Conservation (phyloP, 306 rosid genomes). For the Dryas alaskensis region DNA sequence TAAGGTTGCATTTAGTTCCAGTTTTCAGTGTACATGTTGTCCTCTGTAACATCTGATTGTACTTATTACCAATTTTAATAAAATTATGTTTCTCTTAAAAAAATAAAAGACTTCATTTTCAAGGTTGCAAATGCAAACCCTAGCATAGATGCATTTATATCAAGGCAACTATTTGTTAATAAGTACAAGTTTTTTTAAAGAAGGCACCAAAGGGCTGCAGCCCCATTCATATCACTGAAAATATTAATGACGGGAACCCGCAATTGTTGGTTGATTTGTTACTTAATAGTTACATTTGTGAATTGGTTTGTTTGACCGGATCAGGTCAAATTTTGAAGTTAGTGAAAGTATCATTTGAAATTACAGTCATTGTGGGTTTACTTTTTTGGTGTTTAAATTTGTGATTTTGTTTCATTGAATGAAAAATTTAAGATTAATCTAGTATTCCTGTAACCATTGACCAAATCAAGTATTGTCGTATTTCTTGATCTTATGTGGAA, state of each 20-base stretch:
- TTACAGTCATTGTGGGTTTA: neutral
- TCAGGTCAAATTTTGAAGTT: neutral
- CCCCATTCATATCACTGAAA: neutral
- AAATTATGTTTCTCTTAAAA: neutral
- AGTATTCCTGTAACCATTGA: too few species aligned
- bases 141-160: neutral
- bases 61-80: neutral
- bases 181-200: neutral
- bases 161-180: neutral
- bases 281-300: neutral
- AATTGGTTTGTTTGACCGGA: neutral
- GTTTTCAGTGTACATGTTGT: neutral
- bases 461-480: neutral
- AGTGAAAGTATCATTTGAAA: neutral
- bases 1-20: neutral
- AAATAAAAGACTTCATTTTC: neutral
- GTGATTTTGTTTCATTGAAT: neutral
- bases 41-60: neutral
- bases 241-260: neutral
- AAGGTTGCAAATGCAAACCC: constrained; percentile 4
- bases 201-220: neutral
- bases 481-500: neutral
- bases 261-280: neutral
- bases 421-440: neutral
- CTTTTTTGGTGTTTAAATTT: neutral